These are phyloP conservation scores for Nakazawaea ernobii DNA, from an alignment of 805 yeast species.

Conservation along the genomic window DNA sequence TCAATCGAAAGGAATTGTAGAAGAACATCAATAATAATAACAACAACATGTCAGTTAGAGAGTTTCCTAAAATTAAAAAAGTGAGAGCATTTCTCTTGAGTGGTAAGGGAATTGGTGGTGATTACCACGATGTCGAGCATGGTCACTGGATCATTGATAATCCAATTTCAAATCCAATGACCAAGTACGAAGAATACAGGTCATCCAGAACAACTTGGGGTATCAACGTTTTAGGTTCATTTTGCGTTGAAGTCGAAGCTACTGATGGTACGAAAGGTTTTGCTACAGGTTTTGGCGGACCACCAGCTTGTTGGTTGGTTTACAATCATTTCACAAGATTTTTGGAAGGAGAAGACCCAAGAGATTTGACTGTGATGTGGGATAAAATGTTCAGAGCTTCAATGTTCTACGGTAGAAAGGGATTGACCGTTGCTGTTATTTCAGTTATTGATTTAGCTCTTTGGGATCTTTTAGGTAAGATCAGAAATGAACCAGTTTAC, in stretches of 20 bases:
- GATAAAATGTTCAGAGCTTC: conserved; percentile 44
- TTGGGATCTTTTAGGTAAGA: conserved; percentile 46
- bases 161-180: conserved; percentile 44
- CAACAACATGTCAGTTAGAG: conserved; percentile 19
- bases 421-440: conserved; percentile 41
- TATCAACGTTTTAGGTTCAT: conserved; percentile 44
- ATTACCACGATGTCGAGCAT: conserved; percentile 41
- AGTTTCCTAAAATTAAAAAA: conserved; percentile 38
- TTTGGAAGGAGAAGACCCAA: conserved; percentile 40
- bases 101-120: conserved; percentile 45
- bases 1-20: too few species aligned
- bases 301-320: conserved; percentile 42
- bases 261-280: conserved; percentile 44
- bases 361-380: conserved; percentile 39
- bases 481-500: conserved; percentile 45
- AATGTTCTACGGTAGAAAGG: conserved; percentile 47
- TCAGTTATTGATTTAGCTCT: conserved; percentile 42
- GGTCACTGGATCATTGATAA: conserved; percentile 48
- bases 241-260: conserved; percentile 43
- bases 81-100: conserved; percentile 36
- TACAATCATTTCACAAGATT: conserved; percentile 41
- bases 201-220: conserved; percentile 43
- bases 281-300: conserved; percentile 51
- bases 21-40: background rate
- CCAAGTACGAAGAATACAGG: conserved; percentile 39